Conservation (phyloP, 768 basidiomycete genomes). For the Leucosporidium creatinivorum region DNA sequence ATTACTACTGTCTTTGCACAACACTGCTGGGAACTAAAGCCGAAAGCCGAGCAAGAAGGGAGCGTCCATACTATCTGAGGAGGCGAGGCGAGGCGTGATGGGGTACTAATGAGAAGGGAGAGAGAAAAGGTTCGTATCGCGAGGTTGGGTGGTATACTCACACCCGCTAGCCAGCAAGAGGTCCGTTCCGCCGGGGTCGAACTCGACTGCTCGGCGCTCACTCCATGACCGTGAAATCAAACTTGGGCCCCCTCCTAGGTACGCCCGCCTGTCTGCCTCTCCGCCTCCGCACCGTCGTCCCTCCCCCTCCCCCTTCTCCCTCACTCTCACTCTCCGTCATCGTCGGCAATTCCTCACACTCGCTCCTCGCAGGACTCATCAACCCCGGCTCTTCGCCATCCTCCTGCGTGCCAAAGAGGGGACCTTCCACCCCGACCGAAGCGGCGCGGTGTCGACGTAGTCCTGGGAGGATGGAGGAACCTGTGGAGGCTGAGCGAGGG, state of each 20-base stretch:
- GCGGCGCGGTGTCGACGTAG: conserved; percentile 20
- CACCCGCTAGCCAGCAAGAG: too few relatives aligned
- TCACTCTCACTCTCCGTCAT: neutral
- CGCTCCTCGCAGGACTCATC: neutral
- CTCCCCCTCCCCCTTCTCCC: neutral
- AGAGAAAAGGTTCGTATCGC: too few relatives aligned
- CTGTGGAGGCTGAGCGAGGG: neutral
- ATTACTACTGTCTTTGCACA: too few relatives aligned
- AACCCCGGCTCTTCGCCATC: neutral
- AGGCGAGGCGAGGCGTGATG: too few relatives aligned
- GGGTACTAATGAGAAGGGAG: too few relatives aligned
- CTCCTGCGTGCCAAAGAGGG: conserved; percentile 12
- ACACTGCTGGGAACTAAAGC: too few relatives aligned
- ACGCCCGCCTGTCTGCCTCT: neutral
- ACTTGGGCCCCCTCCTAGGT: neutral
- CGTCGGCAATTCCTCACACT: neutral
- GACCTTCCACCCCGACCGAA: conserved; percentile 25
- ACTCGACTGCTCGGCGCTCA: too few relatives aligned
- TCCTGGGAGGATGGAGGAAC: neutral
- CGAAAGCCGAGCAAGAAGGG: too few relatives aligned
- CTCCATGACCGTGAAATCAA: neutral
- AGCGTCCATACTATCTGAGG: too few relatives aligned
- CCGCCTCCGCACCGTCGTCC: neutral
- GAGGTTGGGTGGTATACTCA: too few relatives aligned
- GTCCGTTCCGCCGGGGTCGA: too few relatives aligned